Base-by-base conservation (phyloP, 2,329 filamentous ascomycete species). In the Cytospora chrysosperma region DNA sequence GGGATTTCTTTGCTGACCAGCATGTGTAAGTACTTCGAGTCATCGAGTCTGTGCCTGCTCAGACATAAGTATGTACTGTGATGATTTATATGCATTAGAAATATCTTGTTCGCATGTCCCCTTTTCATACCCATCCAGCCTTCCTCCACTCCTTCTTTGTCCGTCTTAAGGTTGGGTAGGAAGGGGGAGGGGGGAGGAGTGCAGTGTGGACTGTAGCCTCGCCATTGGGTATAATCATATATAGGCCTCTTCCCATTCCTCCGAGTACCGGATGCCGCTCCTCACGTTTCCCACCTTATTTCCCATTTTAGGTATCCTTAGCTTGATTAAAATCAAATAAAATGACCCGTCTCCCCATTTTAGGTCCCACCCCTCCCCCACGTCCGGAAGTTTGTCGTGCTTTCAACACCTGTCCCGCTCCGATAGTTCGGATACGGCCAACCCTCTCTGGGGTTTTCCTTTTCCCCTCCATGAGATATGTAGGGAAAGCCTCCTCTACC, bases 401-500 rank as follows among this genome's bases (percentile, higher is more conserved):
- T 61, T 13, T 28, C 17, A 3, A 28, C 24, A 28, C 15, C 1
- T 15, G 51, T 21, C 6, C 21, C 51, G 12, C 4, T 21, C 13
- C 34, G 43, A 37, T 52, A 62, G 19, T 43, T 49, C 26, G 43
- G 54, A 17, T 58, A 62, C 2, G 54, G 43, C 60, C 60, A 62
- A 19, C 56, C 56, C 24, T 58, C 54, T 19, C 60, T 50, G 24
- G 54, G 4, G 15, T 1, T 52, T 4, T 47, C n/a, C 30, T 49
- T 43, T 6, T 34, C 60, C 1, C 53, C 43, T 2, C 53, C 43
- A 17, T 43, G 59, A 21, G 43, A 32, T 27, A 64, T 52, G 19
- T 64, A 64, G 7, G 64, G 57, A 54, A 58, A 64, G 13, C 58
- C 64, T 52, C 58, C 50, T 26, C 64, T 56, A 8, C 21, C 34